Evolutionary conservation across 2,329 filamentous ascomycete species (phyloP).

Genomic region (Talaromyces sp.): DNA sequence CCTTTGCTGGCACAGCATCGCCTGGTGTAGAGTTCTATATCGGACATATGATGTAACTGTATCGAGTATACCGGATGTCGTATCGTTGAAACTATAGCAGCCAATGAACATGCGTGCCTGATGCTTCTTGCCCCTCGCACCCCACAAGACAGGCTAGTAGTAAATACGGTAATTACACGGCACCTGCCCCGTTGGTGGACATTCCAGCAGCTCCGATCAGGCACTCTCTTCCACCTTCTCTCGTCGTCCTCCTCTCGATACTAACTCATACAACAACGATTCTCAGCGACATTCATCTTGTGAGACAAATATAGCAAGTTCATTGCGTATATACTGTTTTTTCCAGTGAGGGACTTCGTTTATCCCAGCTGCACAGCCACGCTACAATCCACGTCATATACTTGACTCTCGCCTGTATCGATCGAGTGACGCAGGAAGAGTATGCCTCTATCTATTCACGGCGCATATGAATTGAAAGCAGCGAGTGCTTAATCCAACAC

Average conservation of each 20-base stretch:
- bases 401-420: not conserved
- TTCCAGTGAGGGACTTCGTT: not conserved
- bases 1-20: not conserved
- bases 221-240: not conserved
- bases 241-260: not conserved
- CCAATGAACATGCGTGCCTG: not conserved
- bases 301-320: not conserved
- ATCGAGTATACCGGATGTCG: not conserved
- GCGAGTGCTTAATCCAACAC: conserved; percentile 7
- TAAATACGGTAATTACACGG: conserved; percentile 5
- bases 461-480: conserved; percentile 12
- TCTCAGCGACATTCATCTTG: not conserved
- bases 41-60: conserved; percentile 5
- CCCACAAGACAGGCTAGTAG: not conserved
- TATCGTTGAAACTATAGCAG: not conserved
- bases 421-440: not conserved
- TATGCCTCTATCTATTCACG: conserved; percentile 7
- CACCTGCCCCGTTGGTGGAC: conserved; percentile 4
- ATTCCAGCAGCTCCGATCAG: not conserved
- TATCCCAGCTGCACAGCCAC: conserved; percentile 5
- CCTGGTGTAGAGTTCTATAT: not conserved
- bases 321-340: not conserved
- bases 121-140: not conserved
- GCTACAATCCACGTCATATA: conserved; percentile 1
- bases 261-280: no score